Conservation (phyloP, 805 yeast species). For the Scheffersomyces amazonensis region DNA sequence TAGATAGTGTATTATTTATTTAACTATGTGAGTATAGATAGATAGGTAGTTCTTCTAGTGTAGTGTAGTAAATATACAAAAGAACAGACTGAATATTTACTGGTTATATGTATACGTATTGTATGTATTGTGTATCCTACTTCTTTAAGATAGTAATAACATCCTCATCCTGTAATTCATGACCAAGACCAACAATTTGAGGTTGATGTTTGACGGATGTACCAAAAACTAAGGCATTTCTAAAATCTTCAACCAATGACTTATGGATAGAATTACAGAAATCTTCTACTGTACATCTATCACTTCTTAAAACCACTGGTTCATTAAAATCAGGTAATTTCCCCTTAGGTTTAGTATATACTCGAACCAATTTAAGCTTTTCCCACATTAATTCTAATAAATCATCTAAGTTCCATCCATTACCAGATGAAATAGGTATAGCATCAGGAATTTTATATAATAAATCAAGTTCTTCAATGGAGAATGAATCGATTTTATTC, state of each 20-base stretch:
- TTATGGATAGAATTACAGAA: slow-evolving; percentile 97
- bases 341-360: slow-evolving; percentile 97
- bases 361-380: slow-evolving; percentile 83
- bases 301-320: slow-evolving; percentile 87
- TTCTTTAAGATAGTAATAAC: slow-evolving; percentile 93
- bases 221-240: slow-evolving; percentile 91
- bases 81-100: no score
- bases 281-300: slow-evolving; percentile 84
- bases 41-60: no score
- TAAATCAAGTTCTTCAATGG: slow-evolving; percentile 88
- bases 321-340: slow-evolving; percentile 88
- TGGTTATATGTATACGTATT: no score
- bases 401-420: slow-evolving; percentile 97
- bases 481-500: slow-evolving; percentile 93
- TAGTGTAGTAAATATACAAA: no score
- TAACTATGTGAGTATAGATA: no score
- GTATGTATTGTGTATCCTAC: no score
- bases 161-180: slow-evolving; percentile 89
- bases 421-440: slow-evolving; percentile 93
- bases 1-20: no score
- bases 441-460: slow-evolving; percentile 93
- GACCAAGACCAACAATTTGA: slow-evolving; percentile 87
- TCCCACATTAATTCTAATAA: slow-evolving; percentile 95
- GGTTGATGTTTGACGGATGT: slow-evolving; percentile 97
- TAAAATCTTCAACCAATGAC: slow-evolving; percentile 88